phyloP scores from a whole-genome alignment of 257 asterid species.

The Petunia axillaris region DNA sequence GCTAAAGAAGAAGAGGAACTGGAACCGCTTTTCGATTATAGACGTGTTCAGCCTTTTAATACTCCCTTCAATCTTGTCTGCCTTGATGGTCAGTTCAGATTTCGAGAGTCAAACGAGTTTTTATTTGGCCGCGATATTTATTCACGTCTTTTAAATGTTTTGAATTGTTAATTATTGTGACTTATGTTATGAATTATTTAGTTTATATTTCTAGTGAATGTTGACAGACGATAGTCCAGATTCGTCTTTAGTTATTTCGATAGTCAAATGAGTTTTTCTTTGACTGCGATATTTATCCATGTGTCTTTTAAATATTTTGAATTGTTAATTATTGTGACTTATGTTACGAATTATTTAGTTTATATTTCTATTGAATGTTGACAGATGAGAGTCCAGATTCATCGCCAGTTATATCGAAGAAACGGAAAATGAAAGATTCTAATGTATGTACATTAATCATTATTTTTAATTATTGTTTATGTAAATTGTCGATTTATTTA shows the following conservation, averaged over 20 bases:
- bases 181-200: not conserved
- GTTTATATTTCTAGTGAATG: constrained; percentile 27
- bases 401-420: constrained; percentile 53
- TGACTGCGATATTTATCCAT: not conserved
- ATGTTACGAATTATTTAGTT: not conserved
- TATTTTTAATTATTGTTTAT: constrained; percentile 6
- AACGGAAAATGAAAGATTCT: constrained; percentile 47
- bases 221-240: constrained; percentile 65
- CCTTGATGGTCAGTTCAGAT: constrained; percentile 56
- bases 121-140: not conserved
- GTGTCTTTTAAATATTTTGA: not conserved
- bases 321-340: constrained; percentile 9
- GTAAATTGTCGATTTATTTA: constrained; percentile 5
- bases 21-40: constrained; percentile 93
- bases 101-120: not conserved
- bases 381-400: constrained; percentile 69
- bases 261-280: no score
- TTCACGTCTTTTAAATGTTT: not conserved
- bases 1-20: constrained; percentile 71
- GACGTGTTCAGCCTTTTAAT: constrained; percentile 72
- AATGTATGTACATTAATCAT: constrained; percentile 39
- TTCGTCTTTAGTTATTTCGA: constrained; percentile 46
- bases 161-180: not conserved
- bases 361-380: constrained; percentile 29
- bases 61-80: constrained; percentile 45